Evolutionary conservation across 768 basidiomycete genomes (phyloP).

Genomic region (Postia placenta): DNA sequence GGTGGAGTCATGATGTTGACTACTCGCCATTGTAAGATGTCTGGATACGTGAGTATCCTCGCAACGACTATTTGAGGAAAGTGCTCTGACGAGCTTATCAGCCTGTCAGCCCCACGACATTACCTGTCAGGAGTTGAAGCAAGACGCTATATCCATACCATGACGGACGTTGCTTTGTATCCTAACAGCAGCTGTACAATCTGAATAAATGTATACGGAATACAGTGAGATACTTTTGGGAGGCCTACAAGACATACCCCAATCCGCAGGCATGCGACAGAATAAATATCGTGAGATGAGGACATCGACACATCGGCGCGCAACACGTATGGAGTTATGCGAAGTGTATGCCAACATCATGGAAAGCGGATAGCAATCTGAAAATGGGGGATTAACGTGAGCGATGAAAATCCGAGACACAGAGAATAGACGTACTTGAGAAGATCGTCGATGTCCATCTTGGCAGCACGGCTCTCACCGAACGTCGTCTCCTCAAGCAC

Average conservation of each 20-base stretch:
- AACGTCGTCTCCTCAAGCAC: slow-evolving; percentile 68
- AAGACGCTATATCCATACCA: too few species aligned
- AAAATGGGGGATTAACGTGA: background rate
- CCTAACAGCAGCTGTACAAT: background rate
- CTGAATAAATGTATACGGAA: background rate
- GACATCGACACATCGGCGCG: background rate
- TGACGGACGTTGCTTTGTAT: background rate
- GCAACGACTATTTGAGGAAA: too few species aligned
- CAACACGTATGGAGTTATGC: too few species aligned
- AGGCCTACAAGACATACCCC: background rate
- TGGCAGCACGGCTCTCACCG: slow-evolving; percentile 76
- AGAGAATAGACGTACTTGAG: slow-evolving; percentile 57
- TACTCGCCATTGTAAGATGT: background rate
- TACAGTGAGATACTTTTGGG: background rate
- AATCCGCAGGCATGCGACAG: background rate
- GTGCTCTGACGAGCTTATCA: too few species aligned
- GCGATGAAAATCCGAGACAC: background rate
- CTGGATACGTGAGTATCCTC: background rate
- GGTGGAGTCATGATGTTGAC: background rate
- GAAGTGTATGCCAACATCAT: slow-evolving; percentile 70
- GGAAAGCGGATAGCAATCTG: slow-evolving; percentile 68
- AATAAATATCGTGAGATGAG: slow-evolving; percentile 11
- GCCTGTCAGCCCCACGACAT: too few species aligned
- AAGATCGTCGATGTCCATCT: slow-evolving; percentile 91
- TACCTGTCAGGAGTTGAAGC: too few species aligned